These are phyloP conservation scores for Microdochium bolleyi DNA, from an alignment of 2,329 filamentous ascomycete species.

Conservation along the genomic window DNA sequence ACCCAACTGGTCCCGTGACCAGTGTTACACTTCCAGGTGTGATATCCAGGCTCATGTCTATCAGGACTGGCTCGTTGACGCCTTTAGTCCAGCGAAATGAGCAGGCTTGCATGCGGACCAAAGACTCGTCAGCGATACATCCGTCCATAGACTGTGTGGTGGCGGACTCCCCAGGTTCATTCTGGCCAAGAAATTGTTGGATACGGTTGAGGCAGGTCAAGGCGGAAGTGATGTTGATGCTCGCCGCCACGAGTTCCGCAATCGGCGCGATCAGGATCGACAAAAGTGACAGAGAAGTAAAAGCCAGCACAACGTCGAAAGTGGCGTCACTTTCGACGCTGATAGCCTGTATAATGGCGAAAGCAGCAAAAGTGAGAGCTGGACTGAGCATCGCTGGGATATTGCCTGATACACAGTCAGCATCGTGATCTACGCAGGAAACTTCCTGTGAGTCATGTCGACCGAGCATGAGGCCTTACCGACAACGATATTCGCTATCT, in stretches of 20 bases:
- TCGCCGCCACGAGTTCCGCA: background rate
- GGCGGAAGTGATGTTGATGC: background rate
- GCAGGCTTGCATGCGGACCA: background rate
- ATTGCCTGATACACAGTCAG: too few species aligned
- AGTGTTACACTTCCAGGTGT: constrained; percentile 2
- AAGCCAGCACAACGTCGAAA: background rate
- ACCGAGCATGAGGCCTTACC: background rate
- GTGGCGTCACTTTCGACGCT: too few species aligned
- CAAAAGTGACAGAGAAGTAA: background rate
- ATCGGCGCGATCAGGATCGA: background rate
- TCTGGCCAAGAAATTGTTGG: background rate
- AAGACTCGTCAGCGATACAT: background rate
- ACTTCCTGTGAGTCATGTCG: background rate
- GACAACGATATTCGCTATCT: background rate
- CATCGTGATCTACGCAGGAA: too few species aligned
- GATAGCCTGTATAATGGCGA: background rate
- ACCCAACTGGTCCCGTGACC: constrained; percentile 11
- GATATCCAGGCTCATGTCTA: constrained; percentile 4
- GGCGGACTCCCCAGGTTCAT: background rate
- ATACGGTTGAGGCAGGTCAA: background rate
- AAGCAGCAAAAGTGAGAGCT: background rate
- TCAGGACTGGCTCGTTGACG: constrained; percentile 2
- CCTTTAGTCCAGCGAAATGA: constrained; percentile 1
- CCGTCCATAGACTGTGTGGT: background rate
- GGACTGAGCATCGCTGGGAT: background rate